These are phyloP conservation scores for Hypoxylon perforatum DNA, from an alignment of 495 filamentous ascomycete genomes.

Conservation along the genomic window DNA sequence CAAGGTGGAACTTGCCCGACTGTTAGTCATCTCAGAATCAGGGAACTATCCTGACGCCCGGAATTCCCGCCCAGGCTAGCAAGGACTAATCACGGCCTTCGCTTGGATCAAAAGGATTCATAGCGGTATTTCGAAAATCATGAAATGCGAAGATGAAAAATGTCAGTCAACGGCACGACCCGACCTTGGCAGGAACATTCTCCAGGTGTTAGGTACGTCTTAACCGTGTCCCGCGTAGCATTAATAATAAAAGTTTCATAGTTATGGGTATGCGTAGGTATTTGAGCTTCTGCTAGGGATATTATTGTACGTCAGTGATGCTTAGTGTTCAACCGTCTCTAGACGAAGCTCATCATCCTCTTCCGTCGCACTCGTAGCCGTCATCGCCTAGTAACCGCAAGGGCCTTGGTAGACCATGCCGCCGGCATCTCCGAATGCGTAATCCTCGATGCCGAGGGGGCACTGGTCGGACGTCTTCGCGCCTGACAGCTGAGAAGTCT, in stretches of 20 bases:
- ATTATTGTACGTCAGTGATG: neutral
- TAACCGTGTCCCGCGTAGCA: no score
- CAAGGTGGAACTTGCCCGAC: neutral
- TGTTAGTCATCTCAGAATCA: neutral
- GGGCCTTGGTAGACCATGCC: conserved; percentile 27
- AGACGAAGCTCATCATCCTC: neutral
- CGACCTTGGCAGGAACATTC: no score
- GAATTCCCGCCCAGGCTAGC: neutral
- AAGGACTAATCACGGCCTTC: no score
- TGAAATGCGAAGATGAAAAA: no score
- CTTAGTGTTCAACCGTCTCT: neutral
- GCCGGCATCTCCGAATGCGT: conserved; percentile 17
- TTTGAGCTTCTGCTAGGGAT: neutral
- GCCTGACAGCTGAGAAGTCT: conserved; percentile 10
- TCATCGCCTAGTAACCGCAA: conserved; percentile 15
- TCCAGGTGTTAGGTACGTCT: no score
- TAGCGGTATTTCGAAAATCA: no score
- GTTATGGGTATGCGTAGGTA: no score
- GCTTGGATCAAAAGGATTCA: no score
- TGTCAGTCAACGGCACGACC: no score
- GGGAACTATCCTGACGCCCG: neutral
- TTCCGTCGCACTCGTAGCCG: neutral
- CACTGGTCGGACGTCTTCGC: conserved; percentile 21
- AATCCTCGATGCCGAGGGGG: conserved; percentile 24
- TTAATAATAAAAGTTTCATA: no score